Conservation (phyloP, 495 filamentous ascomycete species). For the Glutinoglossum americanum region DNA sequence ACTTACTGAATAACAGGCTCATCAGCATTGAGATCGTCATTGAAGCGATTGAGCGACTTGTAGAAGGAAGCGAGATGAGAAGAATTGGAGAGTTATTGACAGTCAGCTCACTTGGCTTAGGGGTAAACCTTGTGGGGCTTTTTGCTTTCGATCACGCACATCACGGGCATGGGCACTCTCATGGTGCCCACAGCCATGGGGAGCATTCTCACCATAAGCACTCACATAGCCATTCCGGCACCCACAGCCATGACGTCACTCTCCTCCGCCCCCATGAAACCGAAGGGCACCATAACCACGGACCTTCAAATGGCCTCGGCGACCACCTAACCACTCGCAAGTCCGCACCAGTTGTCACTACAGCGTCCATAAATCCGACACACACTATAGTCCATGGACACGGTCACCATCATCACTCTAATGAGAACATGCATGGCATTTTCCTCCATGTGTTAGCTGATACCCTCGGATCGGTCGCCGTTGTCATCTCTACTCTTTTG, state of each 20-base stretch:
- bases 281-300: slow-evolving; percentile 12
- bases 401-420: slow-evolving; percentile 45
- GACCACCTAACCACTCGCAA: slow-evolving; percentile 13
- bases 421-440: slow-evolving; percentile 99
- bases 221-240: slow-evolving; percentile 13
- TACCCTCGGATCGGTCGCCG: slow-evolving; percentile 80
- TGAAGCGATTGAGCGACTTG: slow-evolving; percentile 73
- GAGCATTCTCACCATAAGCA: slow-evolving; percentile 19
- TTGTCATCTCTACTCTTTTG: slow-evolving; percentile 76
- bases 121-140: slow-evolving; percentile 84
- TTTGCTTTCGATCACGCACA: slow-evolving; percentile 59
- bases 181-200: slow-evolving; percentile 44
- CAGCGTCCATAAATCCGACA: slow-evolving; percentile 10
- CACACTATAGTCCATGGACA: slow-evolving; percentile 8
- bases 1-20: slow-evolving; percentile 32
- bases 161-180: slow-evolving; percentile 30
- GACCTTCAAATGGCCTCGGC: slow-evolving; percentile 14
- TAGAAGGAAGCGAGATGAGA: slow-evolving; percentile 60
- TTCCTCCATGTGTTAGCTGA: slow-evolving; percentile 92
- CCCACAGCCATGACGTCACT: slow-evolving; percentile 9
- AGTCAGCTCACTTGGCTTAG: slow-evolving; percentile 63
- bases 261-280: slow-evolving; percentile 9
- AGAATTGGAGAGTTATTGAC: slow-evolving; percentile 69
- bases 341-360: slow-evolving; percentile 8
- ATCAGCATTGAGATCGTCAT: slow-evolving; percentile 95